Percentiles rank a stretch among this genome's conserved stretches.
Conservation (phyloP, 2,329 filamentous ascomycete species). For the Nigrospora oryzae region DNA sequence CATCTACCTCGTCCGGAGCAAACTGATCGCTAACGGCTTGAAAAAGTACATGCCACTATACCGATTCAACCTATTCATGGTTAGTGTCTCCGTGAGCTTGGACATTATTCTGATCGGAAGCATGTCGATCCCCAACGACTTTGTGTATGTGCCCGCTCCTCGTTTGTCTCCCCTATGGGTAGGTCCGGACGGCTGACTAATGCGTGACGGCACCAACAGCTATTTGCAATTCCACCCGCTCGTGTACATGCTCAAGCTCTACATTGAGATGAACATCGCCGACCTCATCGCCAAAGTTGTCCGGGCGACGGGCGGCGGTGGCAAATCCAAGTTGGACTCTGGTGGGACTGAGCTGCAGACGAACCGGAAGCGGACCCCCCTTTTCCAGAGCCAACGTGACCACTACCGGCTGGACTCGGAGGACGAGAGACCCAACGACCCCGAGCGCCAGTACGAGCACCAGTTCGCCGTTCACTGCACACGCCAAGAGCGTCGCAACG, state of each 20-base stretch:
- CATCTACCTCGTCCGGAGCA: constrained; percentile 25
- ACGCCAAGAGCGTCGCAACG: too few species aligned
- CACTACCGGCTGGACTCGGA: too few species aligned
- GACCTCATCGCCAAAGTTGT: constrained; percentile 28
- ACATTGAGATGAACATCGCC: constrained; percentile 37
- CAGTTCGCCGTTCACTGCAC: too few species aligned
- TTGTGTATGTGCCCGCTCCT: constrained; percentile 4
- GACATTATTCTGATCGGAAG: constrained; percentile 26
- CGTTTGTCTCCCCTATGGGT: not conserved
- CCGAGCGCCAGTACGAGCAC: too few species aligned
- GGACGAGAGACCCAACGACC: too few species aligned
- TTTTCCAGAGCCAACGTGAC: too few species aligned
- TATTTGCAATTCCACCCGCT: constrained; percentile 35
- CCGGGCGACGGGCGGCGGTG: not conserved
- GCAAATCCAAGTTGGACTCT: not conserved
- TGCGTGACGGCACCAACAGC: constrained; percentile 9
- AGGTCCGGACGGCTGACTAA: not conserved
- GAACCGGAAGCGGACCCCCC: too few species aligned
- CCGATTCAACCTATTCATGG: constrained; percentile 30
- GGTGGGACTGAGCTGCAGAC: too few species aligned
- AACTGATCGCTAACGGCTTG: constrained; percentile 30
- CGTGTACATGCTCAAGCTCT: constrained; percentile 33
- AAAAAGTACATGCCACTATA: constrained; percentile 32
- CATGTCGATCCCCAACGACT: constrained; percentile 28
- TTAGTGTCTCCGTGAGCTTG: constrained; percentile 28